Percentiles rank a stretch among this genome's conserved stretches.
These are phyloP conservation scores for Delitschia confertaspora DNA, from an alignment of 495 filamentous ascomycete species.

Conservation along the genomic window DNA sequence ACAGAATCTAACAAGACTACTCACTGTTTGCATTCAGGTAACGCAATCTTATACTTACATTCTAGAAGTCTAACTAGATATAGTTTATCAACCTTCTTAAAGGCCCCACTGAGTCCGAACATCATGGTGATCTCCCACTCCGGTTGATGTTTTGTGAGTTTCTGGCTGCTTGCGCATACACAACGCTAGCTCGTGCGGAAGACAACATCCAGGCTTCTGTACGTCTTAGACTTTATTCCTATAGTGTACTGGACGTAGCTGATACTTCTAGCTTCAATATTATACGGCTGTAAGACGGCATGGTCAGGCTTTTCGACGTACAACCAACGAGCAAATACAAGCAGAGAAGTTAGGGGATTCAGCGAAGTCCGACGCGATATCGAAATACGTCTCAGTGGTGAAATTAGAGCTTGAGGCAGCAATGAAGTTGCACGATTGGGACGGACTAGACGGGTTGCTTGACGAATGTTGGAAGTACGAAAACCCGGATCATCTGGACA, in stretches of 20 bases:
- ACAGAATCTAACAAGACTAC: conserved; percentile 44
- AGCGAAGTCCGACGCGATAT: conserved; percentile 43
- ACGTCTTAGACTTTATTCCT: conserved; percentile 4
- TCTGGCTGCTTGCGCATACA: conserved; percentile 49
- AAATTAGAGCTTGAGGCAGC: conserved; percentile 72
- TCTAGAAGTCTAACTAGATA: conserved; percentile 5
- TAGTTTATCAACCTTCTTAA: conserved; percentile 55
- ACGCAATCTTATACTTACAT: neutral
- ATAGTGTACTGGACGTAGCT: conserved; percentile 7
- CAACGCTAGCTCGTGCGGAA: conserved; percentile 55
- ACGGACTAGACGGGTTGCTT: conserved; percentile 52
- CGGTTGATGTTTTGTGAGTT: conserved; percentile 62
- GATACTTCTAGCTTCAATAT: conserved; percentile 39
- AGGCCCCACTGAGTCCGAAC: conserved; percentile 37
- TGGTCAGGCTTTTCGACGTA: conserved; percentile 44
- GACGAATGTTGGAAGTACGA: conserved; percentile 34
- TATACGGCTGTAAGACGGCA: conserved; percentile 52
- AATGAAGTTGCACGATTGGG: conserved; percentile 57
- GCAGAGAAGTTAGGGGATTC: conserved; percentile 36
- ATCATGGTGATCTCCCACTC: conserved; percentile 44
- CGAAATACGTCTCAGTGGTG: conserved; percentile 55
- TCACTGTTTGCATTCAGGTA: conserved; percentile 49
- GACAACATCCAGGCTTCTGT: conserved; percentile 45
- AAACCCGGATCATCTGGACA: conserved; percentile 27
- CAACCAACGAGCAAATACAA: conserved; percentile 28